A percentile compares a stretch with the other conserved stretches of the same genome.
Conservation (phyloP, 2,329 filamentous ascomycete species). For the Cordyceps tenuipes region DNA sequence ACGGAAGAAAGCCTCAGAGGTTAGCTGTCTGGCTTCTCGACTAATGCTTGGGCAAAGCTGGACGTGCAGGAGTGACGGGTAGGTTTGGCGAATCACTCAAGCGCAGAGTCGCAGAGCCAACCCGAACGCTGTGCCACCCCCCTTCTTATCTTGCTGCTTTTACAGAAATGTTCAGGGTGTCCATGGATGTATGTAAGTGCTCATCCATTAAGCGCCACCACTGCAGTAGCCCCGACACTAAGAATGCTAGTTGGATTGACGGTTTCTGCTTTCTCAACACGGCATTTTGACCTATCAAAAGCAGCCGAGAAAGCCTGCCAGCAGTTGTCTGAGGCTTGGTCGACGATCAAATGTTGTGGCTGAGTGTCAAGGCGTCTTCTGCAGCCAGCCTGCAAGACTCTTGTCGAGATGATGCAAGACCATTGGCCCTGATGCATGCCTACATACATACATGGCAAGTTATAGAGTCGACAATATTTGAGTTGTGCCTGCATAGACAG, state of each 20-base stretch:
- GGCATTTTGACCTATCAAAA: neutral
- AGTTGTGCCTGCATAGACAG: slow-evolving; percentile 5
- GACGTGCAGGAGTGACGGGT: neutral
- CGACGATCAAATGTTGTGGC: neutral
- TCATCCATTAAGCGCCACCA: neutral
- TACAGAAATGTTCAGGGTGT: slow-evolving; percentile 1
- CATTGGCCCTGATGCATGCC: neutral
- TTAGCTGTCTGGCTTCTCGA: neutral
- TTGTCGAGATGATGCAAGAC: neutral
- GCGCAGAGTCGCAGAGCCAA: neutral
- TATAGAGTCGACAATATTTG: neutral
- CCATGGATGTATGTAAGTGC: slow-evolving; percentile 1
- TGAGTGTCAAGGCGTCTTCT: neutral
- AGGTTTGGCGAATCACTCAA: neutral
- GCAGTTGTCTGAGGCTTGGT: neutral
- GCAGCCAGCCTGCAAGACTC: neutral
- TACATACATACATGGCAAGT: neutral
- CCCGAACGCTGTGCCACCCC: neutral
- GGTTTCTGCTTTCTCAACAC: neutral
- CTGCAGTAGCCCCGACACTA: slow-evolving; percentile 1
- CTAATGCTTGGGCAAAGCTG: neutral
- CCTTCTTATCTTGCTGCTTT: neutral
- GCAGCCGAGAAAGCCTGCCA: neutral
- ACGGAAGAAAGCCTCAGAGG: neutral
- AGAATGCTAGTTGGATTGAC: neutral